Evolutionary conservation across 495 filamentous ascomycete species (phyloP), one percentile per base, ranked within the genome.

Genomic region (Apodospora peruviana): DNA sequence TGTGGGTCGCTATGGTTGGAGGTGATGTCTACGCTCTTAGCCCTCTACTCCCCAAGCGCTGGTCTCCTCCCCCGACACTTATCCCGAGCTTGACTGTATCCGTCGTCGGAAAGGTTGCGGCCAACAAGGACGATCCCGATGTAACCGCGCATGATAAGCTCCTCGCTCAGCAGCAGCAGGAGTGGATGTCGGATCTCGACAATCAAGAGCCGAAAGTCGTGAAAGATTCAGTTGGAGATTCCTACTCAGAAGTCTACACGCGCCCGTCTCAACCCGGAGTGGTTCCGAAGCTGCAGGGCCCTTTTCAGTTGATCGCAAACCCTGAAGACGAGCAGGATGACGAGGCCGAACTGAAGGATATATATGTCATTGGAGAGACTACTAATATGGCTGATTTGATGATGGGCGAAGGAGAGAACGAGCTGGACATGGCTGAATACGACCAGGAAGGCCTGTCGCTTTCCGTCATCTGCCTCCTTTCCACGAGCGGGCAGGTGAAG

Each of bases 11-110:
- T 14, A 96, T 95, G 88, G 76, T 73, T 27, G 85, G 86, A 21
- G 90, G 90, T 4, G 90, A 94, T 56, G 77, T 95, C 7, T 95
- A 96, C 55, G 87, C 88, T 7, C 68, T 96, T n/a, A 95, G 90
- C 62, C 90, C 90, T 9, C 75, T 95, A 4, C 67, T 96, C 22
- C 90, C 90, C 4, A 78, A 77, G 12, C 88, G 81, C 56, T 96
- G 88, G 88, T 75, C 85, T 42, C 83, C 86, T n/a, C 80, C 86
- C 14, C 76, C 84, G 2, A 82, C 83, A 0, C 73, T 87, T 11
- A 79, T 94, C 22, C 84, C 90, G 2, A 86, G 86, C 0, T 72
- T 95, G 24, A 87, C 87, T 14, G 77, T 88, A 12, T 80, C 82
- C 12, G 83, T 90, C 45, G 76, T 87, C 16, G 76, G 80, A 14